Evolutionary conservation across 2,329 filamentous ascomycete genomes (phyloP), one percentile per base, ranked within the genome.

Genomic region (Cladosporium halotolerans): DNA sequence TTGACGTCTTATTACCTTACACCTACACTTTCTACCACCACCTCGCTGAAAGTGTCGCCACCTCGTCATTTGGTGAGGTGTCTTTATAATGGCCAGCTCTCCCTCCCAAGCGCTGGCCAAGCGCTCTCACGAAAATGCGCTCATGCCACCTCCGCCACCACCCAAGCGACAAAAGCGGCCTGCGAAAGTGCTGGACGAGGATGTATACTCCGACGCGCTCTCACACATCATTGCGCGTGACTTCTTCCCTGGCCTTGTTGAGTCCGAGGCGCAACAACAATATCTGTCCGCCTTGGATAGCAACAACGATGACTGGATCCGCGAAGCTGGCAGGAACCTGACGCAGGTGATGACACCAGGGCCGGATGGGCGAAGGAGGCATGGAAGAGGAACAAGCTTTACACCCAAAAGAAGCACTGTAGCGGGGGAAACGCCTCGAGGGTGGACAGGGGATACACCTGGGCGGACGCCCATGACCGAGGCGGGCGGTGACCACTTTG

Each of bases 151-250:
- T 88, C 85, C 89, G 10, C 90, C 91, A 9, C 91, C 92, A 5
- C 77, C 84, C 40, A 97, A 96, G 70, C 86, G 89, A 55, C 95
- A 96, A 66, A 96, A 96, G 72, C 82, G 93, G 49, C 93, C 93
- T 0, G 84, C 85, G 57, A 87, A 86, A 57, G 84, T 96, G 28
- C 81, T 99, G 28, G 89, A 96, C 69, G 93, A 99, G 76, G 92
- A 99, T 62, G 84, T 86, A 50, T 99, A 99, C 70, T 93, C 89
- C 2, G 84, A 90, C 54, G 87, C 88, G 1, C 78, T 99, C 28
- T 96, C 91, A 0, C 86, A 93, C 62, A 97, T 99, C 66, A 96
- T 99, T 58, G 89, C 89, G 9, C 84, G 93, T 60, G 93, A 99
- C 76, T 99, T 95, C 76, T 99, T 97, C 65, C 93, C 93, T 0